Evolutionary conservation across 75 land plant genomes (phyloP).

Genomic region (Pinus albicaulis): DNA sequence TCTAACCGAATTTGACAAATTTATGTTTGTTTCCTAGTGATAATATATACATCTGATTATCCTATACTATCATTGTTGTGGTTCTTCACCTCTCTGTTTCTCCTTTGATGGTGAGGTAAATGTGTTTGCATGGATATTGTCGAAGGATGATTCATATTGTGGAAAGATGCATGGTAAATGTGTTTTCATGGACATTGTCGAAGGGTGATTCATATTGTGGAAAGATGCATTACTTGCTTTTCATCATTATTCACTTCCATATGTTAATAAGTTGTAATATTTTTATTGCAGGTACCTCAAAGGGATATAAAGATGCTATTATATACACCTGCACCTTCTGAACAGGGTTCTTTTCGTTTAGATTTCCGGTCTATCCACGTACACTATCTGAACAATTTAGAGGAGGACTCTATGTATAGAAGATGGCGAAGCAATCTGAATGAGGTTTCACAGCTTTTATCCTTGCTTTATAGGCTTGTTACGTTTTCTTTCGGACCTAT

Average conservation of each 20-base stretch:
- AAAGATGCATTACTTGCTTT: neutral
- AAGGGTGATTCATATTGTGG: neutral
- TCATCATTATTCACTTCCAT: neutral
- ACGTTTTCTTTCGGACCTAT: neutral
- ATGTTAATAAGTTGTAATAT: neutral
- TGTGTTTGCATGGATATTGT: neutral
- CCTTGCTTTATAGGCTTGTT: neutral
- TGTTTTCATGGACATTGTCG: neutral
- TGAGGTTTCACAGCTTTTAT: conserved; percentile 51
- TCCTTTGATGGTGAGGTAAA: neutral
- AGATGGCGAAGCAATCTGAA: conserved; percentile 89
- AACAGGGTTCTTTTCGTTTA: conserved; percentile 57
- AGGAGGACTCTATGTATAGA: conserved; percentile 85
- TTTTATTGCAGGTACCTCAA: conserved; percentile 60
- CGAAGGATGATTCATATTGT: neutral
- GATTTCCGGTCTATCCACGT: conserved; percentile 92
- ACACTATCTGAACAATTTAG: conserved; percentile 88
- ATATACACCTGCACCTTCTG: conserved; percentile 55
- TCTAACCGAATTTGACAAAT: too few species aligned
- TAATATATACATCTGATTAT: too few species aligned
- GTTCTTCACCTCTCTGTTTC: neutral
- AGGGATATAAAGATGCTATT: conserved; percentile 48
- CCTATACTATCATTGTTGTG: neutral
- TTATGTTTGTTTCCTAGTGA: too few species aligned
- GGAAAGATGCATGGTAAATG: neutral